These are phyloP conservation scores for Sorghum bicolor DNA, from an alignment of 176 grass and related monocot genomes.

Conservation along the genomic window Sorghum_bicolor_NCBIv3 NC_012870.2:11513001-11513500, in stretches of 20 bases:
- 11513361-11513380: conserved; percentile 31
- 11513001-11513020: conserved; percentile 81
- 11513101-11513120: conserved; percentile 75
- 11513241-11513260: conserved; percentile 49
- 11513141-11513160: conserved; percentile 51
- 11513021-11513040: conserved; percentile 92
- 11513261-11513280: conserved; percentile 50
- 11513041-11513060: conserved; percentile 64
- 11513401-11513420: conserved; percentile 34
- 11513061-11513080: conserved; percentile 50
- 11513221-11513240: conserved; percentile 66
- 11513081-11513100: conserved; percentile 52
- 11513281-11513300: background rate
- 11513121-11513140: conserved; percentile 60
- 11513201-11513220: conserved; percentile 73
- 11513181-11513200: conserved; percentile 73
- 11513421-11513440: conserved; percentile 45
- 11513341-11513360: conserved; percentile 31
- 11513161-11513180: conserved; percentile 70
- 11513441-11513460: conserved; percentile 25
- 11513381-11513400: background rate
- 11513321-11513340: conserved; percentile 35
- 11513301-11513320: background rate
- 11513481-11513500: background rate
- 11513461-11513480: conserved; percentile 38